phyloP scores from a whole-genome alignment of 108 stramenopile species.

The Fragilaria crotonensis region DNA sequence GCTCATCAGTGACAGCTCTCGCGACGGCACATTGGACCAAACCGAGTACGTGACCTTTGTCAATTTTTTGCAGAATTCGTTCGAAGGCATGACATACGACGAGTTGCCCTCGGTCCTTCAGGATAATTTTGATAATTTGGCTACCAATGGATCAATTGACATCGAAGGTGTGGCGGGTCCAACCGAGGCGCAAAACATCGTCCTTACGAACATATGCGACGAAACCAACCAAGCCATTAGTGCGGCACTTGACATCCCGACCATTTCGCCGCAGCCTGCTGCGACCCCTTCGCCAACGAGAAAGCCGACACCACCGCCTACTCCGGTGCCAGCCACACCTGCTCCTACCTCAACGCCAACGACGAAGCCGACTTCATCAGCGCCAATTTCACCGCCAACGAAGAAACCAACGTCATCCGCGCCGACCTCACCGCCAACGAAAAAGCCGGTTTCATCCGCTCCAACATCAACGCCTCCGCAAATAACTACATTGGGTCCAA shows the following conservation, averaged over 20 bases:
- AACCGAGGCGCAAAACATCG: background rate
- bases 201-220: background rate
- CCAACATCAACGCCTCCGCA: background rate
- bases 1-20: conserved; percentile 12
- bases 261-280: background rate
- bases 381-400: background rate
- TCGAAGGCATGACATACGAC: conserved; percentile 10
- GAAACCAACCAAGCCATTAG: background rate
- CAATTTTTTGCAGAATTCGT: conserved; percentile 15
- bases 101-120: conserved; percentile 16
- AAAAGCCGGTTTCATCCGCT: background rate
- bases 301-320: background rate
- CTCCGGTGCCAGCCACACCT: background rate
- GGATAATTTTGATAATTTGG: conserved; percentile 2
- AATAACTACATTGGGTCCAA: background rate
- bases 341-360: background rate
- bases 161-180: background rate
- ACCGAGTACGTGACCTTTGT: conserved; percentile 28
- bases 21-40: conserved; percentile 18
- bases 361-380: background rate
- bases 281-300: background rate
- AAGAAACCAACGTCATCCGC: background rate
- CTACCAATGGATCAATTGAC: conserved; percentile 4
- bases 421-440: background rate
- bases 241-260: background rate